Conservation (phyloP, 106 monocot genomes). For the Phalaenopsis aphrodite region DNA sequence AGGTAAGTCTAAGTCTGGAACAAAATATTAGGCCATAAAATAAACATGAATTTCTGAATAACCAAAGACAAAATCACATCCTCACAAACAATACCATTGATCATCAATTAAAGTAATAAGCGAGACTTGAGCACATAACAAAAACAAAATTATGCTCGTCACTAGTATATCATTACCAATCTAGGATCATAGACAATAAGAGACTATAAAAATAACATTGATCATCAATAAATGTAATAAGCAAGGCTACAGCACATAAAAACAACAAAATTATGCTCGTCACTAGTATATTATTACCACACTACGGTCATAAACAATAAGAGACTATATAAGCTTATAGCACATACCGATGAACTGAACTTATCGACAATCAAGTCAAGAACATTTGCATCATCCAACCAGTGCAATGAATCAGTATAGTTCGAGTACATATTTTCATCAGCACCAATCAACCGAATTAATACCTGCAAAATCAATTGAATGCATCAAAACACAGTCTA, state of each 20-base stretch:
- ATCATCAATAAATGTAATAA: not conserved
- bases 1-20: not conserved
- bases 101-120: not conserved
- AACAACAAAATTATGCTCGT: not conserved
- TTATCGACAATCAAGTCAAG: conserved; percentile 91
- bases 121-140: not conserved
- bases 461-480: conserved; percentile 33
- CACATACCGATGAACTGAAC: conserved; percentile 75
- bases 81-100: not conserved
- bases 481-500: not conserved
- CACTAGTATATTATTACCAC: not conserved
- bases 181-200: not conserved
- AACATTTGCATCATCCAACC: conserved; percentile 68
- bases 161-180: not conserved
- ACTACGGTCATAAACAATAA: not conserved
- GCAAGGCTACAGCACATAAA: not conserved
- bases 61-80: not conserved
- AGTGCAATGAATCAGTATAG: conserved; percentile 53
- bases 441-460: conserved; percentile 83
- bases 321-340: not conserved
- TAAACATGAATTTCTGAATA: not conserved
- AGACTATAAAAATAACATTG: not conserved
- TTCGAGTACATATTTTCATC: conserved; percentile 80
- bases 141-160: not conserved
- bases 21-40: not conserved